Evolutionary conservation across 2,329 filamentous ascomycete species (phyloP), one percentile per base, ranked within the genome.

Genomic region (Metarhizium sp.): DNA sequence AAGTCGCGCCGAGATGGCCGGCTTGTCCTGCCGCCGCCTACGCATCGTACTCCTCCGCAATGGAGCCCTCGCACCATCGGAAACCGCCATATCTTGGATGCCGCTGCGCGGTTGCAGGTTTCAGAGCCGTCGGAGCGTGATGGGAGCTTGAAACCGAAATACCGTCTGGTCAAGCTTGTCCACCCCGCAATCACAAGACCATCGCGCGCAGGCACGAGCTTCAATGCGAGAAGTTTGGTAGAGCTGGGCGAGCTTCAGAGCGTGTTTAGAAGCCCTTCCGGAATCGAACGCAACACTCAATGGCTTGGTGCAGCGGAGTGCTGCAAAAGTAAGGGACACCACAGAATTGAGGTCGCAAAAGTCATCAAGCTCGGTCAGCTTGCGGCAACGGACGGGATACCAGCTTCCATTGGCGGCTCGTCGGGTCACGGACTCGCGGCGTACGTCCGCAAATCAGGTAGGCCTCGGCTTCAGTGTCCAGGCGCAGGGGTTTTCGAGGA

Each of bases 1-100:
- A 52, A 97, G 78, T 56, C 88, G 85, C 55, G 90, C 92, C 57
- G 88, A 80, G 57, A 95, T 78, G 47, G 92, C 80, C 7, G 87
- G 80, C 69, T 88, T 91, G 69, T 94, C 83, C 61, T 82, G 77
- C 54, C 81, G 75, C 52, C 82, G 77, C 59, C 82, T 75, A 56
- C 80, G 74, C 55, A 73, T 73, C 57, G 74, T 73, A 65, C 73
- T 76, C 62, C 69, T 71, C 53, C 57, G 60, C 36, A 62, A 61
- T 34, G 55, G 49, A 13, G 59, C 55, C 56, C 66, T 57, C 20
- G 66, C 56, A 50, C 64, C 61, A 47, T 66, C 60, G 50, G 64
- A 59, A 48, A 66, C 64, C 48, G 69, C 60, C 68, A 71, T 71
- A 11, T 55, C 57, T 14, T 36, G 6, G 18, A 38, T 30, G 2